A percentile compares a stretch with the other conserved stretches of the same genome.
Evolutionary conservation across 1,284 basidiomycete species (phyloP).

Genomic region (Heimioporus punctisporus): DNA sequence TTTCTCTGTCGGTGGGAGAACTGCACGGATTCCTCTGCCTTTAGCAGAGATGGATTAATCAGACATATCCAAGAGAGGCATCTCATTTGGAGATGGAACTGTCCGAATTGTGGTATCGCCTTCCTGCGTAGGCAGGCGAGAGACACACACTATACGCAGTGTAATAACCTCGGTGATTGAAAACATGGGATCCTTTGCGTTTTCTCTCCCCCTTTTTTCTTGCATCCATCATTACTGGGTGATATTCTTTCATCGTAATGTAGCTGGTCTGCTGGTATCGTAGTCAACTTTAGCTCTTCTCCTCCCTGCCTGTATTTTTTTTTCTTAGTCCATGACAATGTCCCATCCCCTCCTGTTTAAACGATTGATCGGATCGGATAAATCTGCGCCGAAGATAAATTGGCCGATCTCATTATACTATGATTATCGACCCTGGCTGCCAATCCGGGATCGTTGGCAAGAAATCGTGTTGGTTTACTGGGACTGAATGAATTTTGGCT

Average conservation of each 20-base stretch:
- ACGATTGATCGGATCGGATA: not conserved
- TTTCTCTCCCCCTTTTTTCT: not conserved
- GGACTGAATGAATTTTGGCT: not conserved
- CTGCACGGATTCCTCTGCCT: conserved; percentile 17
- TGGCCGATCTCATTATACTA: not conserved
- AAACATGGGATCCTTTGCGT: not conserved
- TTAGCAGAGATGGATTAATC: conserved; percentile 23
- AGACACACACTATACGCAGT: conserved; percentile 18
- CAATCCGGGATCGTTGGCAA: conserved; percentile 5
- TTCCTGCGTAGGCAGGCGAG: conserved; percentile 19
- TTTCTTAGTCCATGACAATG: not conserved
- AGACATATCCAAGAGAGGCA: conserved; percentile 28
- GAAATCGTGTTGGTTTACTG: no score
- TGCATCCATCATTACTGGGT: no score
- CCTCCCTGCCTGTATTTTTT: not conserved
- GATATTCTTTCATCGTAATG: no score
- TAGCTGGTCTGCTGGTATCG: no score
- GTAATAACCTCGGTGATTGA: conserved; percentile 6
- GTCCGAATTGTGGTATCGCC: conserved; percentile 20
- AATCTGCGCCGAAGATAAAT: conserved; percentile 1
- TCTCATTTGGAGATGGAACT: conserved; percentile 26
- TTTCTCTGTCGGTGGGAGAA: conserved; percentile 27
- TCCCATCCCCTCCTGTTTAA: conserved; percentile 1
- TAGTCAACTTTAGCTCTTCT: not conserved
- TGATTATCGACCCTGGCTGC: not conserved